Percentiles rank a stretch among this genome's conserved stretches.
Evolutionary conservation across 345 rosid genomes (phyloP).

Genomic region (Gossypium thurberi): DNA sequence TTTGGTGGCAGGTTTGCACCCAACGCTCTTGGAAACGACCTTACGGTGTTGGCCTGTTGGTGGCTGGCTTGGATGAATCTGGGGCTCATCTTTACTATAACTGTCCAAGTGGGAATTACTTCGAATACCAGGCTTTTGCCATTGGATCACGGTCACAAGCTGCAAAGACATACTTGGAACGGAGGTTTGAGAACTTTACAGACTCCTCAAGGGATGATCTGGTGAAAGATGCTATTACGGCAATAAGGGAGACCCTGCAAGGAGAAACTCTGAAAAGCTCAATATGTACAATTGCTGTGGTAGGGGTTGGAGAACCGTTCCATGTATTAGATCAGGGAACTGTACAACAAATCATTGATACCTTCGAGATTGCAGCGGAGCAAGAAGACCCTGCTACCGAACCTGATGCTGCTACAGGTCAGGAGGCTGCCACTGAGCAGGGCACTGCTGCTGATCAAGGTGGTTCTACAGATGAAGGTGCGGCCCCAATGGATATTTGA

Average conservation of each 20-base stretch:
- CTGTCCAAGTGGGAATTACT: conserved; percentile 98
- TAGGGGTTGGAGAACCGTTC: conserved; percentile 78
- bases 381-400: conserved; percentile 52
- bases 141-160: conserved; percentile 99
- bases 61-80: conserved; percentile 88
- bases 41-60: conserved; percentile 89
- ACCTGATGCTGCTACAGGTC: conserved; percentile 39
- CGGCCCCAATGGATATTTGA: conserved; percentile 88
- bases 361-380: conserved; percentile 61
- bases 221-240: conserved; percentile 82
- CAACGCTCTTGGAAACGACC: conserved; percentile 99
- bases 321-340: conserved; percentile 76
- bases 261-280: conserved; percentile 88
- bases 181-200: conserved; percentile 63
- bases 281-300: conserved; percentile 79
- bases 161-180: conserved; percentile 94
- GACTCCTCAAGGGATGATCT: conserved; percentile 84
- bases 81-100: conserved; percentile 98
- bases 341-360: conserved; percentile 74
- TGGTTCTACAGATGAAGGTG: conserved; percentile 36
- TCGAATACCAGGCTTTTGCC: conserved; percentile 96
- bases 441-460: conserved; percentile 20
- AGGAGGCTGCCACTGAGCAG: conserved; percentile 25
- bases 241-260: conserved; percentile 89
- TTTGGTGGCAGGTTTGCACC: conserved; percentile 79